Evolutionary conservation across 2,329 filamentous ascomycete genomes (phyloP), one percentile per base, ranked within the genome.

Genomic region (Cladosporium cucumerinum): DNA sequence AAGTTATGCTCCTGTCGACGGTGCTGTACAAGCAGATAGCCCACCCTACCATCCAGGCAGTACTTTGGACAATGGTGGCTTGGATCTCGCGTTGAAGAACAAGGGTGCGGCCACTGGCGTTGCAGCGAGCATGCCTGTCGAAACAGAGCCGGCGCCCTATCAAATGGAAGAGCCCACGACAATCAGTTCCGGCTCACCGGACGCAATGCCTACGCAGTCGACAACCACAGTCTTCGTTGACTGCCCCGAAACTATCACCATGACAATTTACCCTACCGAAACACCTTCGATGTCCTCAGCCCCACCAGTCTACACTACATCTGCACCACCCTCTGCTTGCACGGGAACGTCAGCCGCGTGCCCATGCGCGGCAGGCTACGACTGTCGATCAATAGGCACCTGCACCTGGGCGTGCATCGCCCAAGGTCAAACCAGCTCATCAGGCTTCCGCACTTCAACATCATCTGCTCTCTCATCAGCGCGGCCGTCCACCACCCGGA

Each of bases 211-310:
- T 5, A 62, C 34, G 18, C 49, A 25, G 23, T 68, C 65, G 5
- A 65, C 66, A 23, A 65, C 63, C 14, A 73, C 70, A 1, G 61
- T 71, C 39, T 69, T 65, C 1, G 62, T 66, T 6, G 70, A 71
- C 59, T 72, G 69, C 61, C 63, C 65, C 16, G 67, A 57, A 46
- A 74, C 69, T 0, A 58, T 71, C 25, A 72, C 69, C 8, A 64
- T 73, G 34, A 70, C 70, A 0, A 59, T 71, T 49, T 63, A 66
- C 57, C 21, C 51, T 23, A 48, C 28, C 26, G 36, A 49, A n/a
- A 69, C 61, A 2, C 28, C 36, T 2, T 21, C 54, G 28, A 57
- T 26, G 18, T 61, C 32, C n/a, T 54, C 48, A 16, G 12, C n/a
- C n/a, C 63, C 63, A 11, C 26, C 63, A 3, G 39, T 68, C 34